phyloP scores from a whole-genome alignment of 2,329 filamentous ascomycete species.

The Talaromyces piceae region DNA sequence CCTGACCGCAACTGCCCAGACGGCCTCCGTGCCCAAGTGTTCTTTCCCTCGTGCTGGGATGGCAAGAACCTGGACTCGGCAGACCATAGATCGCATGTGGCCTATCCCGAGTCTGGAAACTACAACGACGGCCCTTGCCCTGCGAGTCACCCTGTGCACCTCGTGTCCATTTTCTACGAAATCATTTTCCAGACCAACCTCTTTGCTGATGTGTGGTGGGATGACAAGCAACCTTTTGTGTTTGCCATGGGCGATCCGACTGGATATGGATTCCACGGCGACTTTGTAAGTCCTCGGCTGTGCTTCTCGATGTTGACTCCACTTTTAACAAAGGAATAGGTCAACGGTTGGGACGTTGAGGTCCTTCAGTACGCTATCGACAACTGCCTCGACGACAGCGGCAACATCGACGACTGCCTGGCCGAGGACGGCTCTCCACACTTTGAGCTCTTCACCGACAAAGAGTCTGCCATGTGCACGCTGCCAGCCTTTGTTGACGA shows the following conservation, averaged over 20 bases:
- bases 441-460: constrained; percentile 49
- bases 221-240: constrained; percentile 36
- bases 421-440: constrained; percentile 36
- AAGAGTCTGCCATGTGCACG: constrained; percentile 46
- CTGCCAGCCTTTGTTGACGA: constrained; percentile 38
- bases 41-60: constrained; percentile 34
- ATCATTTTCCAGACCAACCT: constrained; percentile 50
- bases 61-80: constrained; percentile 25
- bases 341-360: constrained; percentile 63
- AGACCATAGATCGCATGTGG: constrained; percentile 27
- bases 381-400: constrained; percentile 64
- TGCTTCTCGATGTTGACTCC: not conserved
- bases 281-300: constrained; percentile 33
- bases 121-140: constrained; percentile 30
- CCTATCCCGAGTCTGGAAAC: constrained; percentile 26
- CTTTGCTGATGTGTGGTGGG: constrained; percentile 8
- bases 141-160: constrained; percentile 43
- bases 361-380: constrained; percentile 68
- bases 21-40: constrained; percentile 27
- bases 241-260: constrained; percentile 44
- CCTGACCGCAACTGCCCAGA: constrained; percentile 40
- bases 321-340: not conserved
- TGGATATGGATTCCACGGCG: constrained; percentile 48
- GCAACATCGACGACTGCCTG: constrained; percentile 62
- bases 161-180: constrained; percentile 54